Evolutionary conservation across 2,329 filamentous ascomycete species (phyloP).

Genomic region (Hypoxylon sp.): DNA sequence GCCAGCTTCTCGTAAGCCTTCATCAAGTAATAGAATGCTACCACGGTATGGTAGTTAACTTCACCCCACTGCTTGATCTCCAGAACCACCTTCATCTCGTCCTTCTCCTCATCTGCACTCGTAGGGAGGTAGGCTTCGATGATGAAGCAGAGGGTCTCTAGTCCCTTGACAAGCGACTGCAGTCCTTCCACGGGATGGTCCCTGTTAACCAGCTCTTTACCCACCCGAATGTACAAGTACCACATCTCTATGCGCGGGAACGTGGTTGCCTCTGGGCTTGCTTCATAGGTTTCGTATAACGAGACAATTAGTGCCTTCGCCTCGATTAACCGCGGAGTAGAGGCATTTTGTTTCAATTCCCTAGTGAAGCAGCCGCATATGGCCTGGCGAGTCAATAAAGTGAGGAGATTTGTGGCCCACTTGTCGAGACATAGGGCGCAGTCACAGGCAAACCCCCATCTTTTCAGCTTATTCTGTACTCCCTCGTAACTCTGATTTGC

Average conservation of each 20-base stretch:
- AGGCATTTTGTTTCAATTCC: background rate
- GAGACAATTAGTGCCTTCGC: constrained; percentile 35
- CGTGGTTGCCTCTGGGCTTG: constrained; percentile 8
- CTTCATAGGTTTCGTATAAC: constrained; percentile 46
- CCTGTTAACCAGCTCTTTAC: background rate
- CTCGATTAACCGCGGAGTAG: constrained; percentile 17
- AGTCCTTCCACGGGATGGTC: constrained; percentile 31
- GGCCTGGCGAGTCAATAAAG: no score
- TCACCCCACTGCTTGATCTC: constrained; percentile 47
- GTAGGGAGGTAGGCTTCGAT: constrained; percentile 35
- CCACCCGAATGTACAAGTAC: constrained; percentile 42
- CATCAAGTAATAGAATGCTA: constrained; percentile 38
- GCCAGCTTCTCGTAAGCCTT: constrained; percentile 40
- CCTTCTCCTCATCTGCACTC: background rate
- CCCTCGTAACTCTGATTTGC: constrained; percentile 48
- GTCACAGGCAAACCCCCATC: constrained; percentile 59
- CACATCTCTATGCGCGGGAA: constrained; percentile 44
- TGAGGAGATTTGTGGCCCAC: constrained; percentile 29
- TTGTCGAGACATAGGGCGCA: constrained; percentile 57
- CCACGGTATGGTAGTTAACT: constrained; percentile 3
- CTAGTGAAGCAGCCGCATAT: no score
- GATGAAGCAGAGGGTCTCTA: constrained; percentile 49
- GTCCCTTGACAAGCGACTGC: constrained; percentile 41
- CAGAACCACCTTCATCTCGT: constrained; percentile 22
- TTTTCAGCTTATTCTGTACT: constrained; percentile 49